phyloP scores from a whole-genome alignment of 2,329 filamentous ascomycete species.

The Fonsecaea pedrosoi region DNA sequence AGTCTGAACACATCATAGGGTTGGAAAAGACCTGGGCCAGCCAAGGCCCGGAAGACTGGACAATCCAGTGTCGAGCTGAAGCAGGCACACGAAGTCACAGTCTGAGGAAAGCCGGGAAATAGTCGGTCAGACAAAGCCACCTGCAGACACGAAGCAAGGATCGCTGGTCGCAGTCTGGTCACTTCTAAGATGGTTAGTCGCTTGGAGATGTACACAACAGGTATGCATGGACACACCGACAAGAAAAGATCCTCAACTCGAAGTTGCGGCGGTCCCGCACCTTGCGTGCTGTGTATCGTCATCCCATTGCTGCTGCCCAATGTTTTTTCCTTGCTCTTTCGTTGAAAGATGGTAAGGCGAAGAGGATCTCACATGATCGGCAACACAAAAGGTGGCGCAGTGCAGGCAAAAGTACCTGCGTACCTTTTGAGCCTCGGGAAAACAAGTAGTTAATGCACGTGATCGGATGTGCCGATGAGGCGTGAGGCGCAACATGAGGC shows the following conservation, averaged over 20 bases:
- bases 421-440: not conserved
- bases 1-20: not conserved
- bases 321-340: not conserved
- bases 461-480: not conserved
- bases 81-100: not conserved
- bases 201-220: slow-evolving; percentile 22
- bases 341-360: not conserved
- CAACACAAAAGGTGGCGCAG: not conserved
- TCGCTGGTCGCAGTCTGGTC: not conserved
- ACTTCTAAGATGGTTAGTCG: slow-evolving; percentile 6
- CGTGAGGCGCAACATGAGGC: not conserved
- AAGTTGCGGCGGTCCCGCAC: slow-evolving; percentile 8
- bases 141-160: not conserved
- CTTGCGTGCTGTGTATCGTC: slow-evolving; percentile 5
- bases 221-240: slow-evolving; percentile 12
- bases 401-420: not conserved
- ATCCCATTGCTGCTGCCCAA: not conserved
- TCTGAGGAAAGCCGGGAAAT: not conserved
- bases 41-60: not conserved
- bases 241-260: not conserved
- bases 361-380: not conserved
- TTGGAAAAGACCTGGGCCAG: not conserved
- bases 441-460: not conserved
- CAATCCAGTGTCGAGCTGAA: not conserved
- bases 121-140: not conserved